Conservation (phyloP, 1,139 yeast genomes). For the Waltiozyma solani region DNA sequence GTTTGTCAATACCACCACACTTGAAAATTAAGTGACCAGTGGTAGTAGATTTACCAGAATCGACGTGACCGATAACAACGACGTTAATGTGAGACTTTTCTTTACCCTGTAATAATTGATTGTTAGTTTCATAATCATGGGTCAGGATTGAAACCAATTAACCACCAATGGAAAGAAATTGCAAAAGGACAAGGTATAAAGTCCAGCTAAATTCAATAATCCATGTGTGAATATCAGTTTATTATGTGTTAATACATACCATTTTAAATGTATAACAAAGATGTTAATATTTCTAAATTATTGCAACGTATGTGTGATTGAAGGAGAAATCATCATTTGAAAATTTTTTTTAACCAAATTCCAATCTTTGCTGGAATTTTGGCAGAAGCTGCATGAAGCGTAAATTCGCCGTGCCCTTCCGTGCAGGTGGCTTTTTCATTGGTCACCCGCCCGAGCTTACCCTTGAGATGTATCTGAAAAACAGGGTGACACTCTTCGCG, state of each 20-base stretch:
- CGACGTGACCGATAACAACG: constrained; percentile 99
- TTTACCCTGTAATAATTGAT: constrained; percentile 46
- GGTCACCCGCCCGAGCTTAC: not conserved
- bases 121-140: constrained; percentile 3
- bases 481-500: too few species aligned
- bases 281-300: not conserved
- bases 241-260: not conserved
- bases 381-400: too few species aligned
- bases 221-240: not conserved
- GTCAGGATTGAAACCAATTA: too few species aligned
- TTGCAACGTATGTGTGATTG: not conserved
- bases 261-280: constrained; percentile 1
- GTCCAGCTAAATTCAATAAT: not conserved
- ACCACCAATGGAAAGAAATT: too few species aligned
- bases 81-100: constrained; percentile 97
- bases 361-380: not conserved
- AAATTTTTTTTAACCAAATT: constrained; percentile 2
- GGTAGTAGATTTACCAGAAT: constrained; percentile 96
- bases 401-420: not conserved
- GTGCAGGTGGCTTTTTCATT: not conserved
- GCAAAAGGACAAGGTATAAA: too few species aligned
- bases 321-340: not conserved
- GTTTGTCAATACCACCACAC: constrained; percentile 89
- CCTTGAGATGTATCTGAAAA: too few species aligned
- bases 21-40: constrained; percentile 98